Conservation (phyloP, 2,329 filamentous ascomycete genomes). For the Aphanocladium album region DNA sequence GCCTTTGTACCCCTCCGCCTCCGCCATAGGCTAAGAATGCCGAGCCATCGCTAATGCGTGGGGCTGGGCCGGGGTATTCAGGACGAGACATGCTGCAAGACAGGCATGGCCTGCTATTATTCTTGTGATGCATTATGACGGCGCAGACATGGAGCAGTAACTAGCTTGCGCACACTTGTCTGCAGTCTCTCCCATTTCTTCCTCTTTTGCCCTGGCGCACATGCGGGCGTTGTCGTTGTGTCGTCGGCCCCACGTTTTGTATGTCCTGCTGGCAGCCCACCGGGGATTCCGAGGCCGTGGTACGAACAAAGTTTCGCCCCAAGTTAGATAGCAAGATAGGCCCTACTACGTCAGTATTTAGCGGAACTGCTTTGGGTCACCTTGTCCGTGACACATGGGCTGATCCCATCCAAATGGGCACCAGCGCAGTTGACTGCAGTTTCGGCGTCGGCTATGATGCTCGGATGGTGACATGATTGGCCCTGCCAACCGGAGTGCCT, state of each 20-base stretch:
- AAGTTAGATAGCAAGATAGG: neutral
- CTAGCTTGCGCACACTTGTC: neutral
- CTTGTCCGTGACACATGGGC: neutral
- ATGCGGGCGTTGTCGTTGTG: neutral
- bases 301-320: neutral
- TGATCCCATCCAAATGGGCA: neutral
- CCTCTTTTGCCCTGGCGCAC: slow-evolving; percentile 2
- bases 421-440: neutral
- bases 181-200: slow-evolving; percentile 5
- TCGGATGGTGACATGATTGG: slow-evolving; percentile 1
- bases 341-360: neutral
- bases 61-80: slow-evolving; percentile 8
- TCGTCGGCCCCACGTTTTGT: neutral
- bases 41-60: slow-evolving; percentile 13
- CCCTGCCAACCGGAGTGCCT: neutral
- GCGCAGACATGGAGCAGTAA: neutral
- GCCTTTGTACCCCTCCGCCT: slow-evolving; percentile 14
- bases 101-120: neutral
- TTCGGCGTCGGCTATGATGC: neutral
- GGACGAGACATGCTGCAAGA: neutral
- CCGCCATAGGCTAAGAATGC: slow-evolving; percentile 10
- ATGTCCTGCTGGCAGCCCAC: neutral
- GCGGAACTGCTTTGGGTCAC: neutral
- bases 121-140: neutral
- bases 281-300: neutral